Conservation (phyloP, 2,329 filamentous ascomycete genomes). For the Neoascochyta sp. region DNA sequence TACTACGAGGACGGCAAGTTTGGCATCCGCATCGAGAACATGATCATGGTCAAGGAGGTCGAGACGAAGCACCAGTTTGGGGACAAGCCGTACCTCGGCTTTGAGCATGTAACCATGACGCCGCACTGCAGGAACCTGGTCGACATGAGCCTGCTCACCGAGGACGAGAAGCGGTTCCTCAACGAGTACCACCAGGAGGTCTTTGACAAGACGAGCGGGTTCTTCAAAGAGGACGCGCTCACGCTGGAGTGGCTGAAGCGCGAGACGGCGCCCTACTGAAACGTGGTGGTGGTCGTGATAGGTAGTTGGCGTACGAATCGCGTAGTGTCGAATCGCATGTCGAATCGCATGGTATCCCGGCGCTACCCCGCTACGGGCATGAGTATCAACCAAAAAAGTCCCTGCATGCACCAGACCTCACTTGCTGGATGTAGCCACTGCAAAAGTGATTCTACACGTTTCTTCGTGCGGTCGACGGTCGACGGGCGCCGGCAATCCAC, state of each 20-base stretch:
- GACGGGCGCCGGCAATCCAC: constrained; percentile 25
- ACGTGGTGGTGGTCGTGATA: constrained; percentile 1
- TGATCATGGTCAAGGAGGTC: constrained; percentile 86
- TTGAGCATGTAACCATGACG: constrained; percentile 96
- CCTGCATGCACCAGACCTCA: constrained; percentile 8
- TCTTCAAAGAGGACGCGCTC: constrained; percentile 68
- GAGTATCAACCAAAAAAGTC: constrained; percentile 7
- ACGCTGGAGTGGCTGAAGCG: constrained; percentile 78
- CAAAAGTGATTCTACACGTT: constrained; percentile 4
- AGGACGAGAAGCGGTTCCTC: constrained; percentile 76
- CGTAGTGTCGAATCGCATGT: too few species aligned
- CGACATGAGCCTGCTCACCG: constrained; percentile 67
- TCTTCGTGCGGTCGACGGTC: constrained; percentile 9
- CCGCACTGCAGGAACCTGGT: constrained; percentile 90
- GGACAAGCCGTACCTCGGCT: constrained; percentile 89
- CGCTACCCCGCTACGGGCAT: constrained; percentile 7
- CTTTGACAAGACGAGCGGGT: constrained; percentile 72
- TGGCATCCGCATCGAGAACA: constrained; percentile 94
- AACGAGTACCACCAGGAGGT: constrained; percentile 83
- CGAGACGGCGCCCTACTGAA: constrained; percentile 64
- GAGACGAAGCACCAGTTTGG: constrained; percentile 84
- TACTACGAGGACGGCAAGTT: constrained; percentile 96
- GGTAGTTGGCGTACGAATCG: constrained; percentile 10
- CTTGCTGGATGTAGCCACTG: constrained; percentile 5
- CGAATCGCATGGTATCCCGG: constrained; percentile 10